Conservation (phyloP, 2,329 filamentous ascomycete species). For the Lachnellula suecica region DNA sequence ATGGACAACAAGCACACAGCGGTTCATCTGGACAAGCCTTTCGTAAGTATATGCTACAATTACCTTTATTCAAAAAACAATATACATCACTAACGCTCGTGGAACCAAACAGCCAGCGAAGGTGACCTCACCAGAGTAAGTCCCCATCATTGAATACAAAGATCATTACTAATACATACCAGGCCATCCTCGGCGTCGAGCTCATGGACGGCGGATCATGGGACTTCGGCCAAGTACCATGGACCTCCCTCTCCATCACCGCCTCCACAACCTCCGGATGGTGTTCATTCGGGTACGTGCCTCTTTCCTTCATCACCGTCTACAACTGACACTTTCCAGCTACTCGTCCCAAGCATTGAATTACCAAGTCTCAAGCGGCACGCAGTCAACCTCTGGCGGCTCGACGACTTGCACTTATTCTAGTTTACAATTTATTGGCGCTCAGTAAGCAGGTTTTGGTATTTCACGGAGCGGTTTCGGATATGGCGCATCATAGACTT, state of each 20-base stretch:
- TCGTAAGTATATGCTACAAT: conserved; percentile 2
- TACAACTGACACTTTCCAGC: not conserved
- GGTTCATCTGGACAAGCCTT: conserved; percentile 20
- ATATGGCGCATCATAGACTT: too few relatives aligned
- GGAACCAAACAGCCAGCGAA: conserved; percentile 7
- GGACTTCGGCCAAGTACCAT: conserved; percentile 23
- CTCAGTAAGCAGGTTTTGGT: not conserved
- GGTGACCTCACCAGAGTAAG: conserved; percentile 11
- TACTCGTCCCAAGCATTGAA: conserved; percentile 9
- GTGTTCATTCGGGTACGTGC: conserved; percentile 8
- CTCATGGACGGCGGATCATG: conserved; percentile 14
- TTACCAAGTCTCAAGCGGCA: conserved; percentile 7
- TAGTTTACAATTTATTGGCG: conserved; percentile 7
- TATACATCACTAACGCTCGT: not conserved
- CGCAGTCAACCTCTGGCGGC: not conserved
- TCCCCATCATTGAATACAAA: not conserved
- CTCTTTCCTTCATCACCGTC: not conserved
- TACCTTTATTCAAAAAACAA: not conserved
- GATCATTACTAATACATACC: not conserved
- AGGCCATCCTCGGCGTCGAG: conserved; percentile 20
- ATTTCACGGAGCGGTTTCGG: too few relatives aligned
- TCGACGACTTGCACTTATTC: conserved; percentile 14
- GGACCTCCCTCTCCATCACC: conserved; percentile 17
- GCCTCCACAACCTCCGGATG: conserved; percentile 13
- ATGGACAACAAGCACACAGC: conserved; percentile 13